Conservation (phyloP, 179 eudicot species). For the Silene vulgaris region DNA sequence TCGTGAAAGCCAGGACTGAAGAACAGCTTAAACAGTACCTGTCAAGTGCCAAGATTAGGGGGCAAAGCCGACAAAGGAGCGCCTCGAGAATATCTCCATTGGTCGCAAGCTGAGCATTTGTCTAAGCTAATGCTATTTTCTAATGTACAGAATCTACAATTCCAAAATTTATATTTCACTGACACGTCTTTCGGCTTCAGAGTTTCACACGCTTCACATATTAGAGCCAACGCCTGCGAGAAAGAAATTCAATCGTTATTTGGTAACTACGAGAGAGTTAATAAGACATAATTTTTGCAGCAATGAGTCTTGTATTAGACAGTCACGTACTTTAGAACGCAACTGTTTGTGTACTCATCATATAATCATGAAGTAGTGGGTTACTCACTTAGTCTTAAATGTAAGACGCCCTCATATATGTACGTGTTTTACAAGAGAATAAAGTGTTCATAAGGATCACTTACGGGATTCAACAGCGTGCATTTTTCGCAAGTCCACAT, state of each 20-base stretch:
- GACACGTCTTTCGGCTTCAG: constrained; percentile 54
- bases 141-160: constrained; percentile 76
- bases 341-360: no score
- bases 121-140: constrained; percentile 58
- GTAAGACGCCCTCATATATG: not conserved
- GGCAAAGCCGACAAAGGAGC: constrained; percentile 52
- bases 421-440: not conserved
- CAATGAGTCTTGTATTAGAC: not conserved
- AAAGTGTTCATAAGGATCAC: constrained; percentile 22
- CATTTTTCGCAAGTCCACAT: constrained; percentile 72
- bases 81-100: constrained; percentile 84
- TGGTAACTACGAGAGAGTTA: not conserved
- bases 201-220: constrained; percentile 64
- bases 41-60: constrained; percentile 69
- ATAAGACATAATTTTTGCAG: not conserved
- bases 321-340: not conserved
- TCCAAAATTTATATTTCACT: constrained; percentile 51
- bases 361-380: no score
- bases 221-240: constrained; percentile 67
- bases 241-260: not conserved
- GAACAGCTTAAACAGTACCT: constrained; percentile 13
- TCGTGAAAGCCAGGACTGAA: not conserved
- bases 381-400: not conserved
- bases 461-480: constrained; percentile 83
- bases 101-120: constrained; percentile 67